Evolutionary conservation across 1,139 yeast genomes (phyloP).

Genomic region (Saccharomycopsis crataegensis): DNA sequence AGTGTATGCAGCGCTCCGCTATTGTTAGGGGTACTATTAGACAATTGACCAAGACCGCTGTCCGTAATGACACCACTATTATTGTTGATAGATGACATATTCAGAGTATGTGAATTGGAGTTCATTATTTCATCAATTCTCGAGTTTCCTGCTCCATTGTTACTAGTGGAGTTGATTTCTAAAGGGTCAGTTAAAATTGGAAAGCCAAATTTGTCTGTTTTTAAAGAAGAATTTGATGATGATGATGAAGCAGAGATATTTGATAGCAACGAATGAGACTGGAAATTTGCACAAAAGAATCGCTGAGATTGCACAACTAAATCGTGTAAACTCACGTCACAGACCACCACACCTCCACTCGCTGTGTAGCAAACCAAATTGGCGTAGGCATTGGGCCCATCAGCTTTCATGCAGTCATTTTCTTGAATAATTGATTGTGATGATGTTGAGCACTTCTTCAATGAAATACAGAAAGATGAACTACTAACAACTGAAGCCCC

Average conservation of each 20-base stretch:
- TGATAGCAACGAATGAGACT: slow-evolving; percentile 4
- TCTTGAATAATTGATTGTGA: no score
- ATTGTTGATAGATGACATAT: no score
- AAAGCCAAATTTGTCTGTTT: slow-evolving; percentile 16
- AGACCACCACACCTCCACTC: slow-evolving; percentile 61
- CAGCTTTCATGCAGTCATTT: no score
- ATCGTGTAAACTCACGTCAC: slow-evolving; percentile 25
- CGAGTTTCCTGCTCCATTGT: no score
- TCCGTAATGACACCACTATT: not conserved
- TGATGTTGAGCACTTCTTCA: no score
- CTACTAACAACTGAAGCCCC: slow-evolving; percentile 37
- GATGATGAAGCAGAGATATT: not conserved
- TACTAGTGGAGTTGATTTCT: no score
- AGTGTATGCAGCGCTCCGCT: not conserved
- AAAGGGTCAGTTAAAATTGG: slow-evolving; percentile 13
- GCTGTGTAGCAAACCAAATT: slow-evolving; percentile 51
- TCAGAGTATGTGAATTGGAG: no score
- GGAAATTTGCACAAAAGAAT: slow-evolving; percentile 43
- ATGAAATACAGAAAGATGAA: slow-evolving; percentile 32
- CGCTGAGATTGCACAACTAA: slow-evolving; percentile 31
- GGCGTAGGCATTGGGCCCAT: slow-evolving; percentile 24
- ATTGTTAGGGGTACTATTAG: not conserved
- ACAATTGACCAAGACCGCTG: not conserved
- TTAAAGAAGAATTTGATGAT: not conserved
- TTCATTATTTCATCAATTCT: no score